Percentiles rank a stretch among this genome's conserved stretches.
phyloP scores from a whole-genome alignment of 768 basidiomycete genomes.

The Boletus reticuloceps region DNA sequence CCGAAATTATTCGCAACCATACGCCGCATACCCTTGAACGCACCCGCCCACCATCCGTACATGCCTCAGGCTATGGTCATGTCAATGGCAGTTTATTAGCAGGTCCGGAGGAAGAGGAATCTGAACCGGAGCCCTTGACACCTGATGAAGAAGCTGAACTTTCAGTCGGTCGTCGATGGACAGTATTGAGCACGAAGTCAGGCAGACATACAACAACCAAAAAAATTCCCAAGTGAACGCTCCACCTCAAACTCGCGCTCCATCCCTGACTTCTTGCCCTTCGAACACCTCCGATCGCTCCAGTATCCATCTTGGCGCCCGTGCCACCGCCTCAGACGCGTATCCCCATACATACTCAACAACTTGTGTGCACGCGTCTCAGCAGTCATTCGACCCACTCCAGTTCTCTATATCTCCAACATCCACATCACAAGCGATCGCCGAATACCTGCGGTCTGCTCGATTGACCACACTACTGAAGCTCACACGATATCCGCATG shows the following conservation, averaged over 20 bases:
- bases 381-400: constrained; percentile 24
- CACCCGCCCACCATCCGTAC: constrained; percentile 44
- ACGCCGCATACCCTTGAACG: constrained; percentile 57
- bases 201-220: constrained; percentile 65
- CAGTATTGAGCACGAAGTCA: constrained; percentile 82
- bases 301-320: constrained; percentile 37
- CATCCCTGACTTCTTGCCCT: constrained; percentile 26
- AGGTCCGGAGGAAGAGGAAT: constrained; percentile 52
- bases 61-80: constrained; percentile 47
- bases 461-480: constrained; percentile 79
- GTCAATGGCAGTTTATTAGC: constrained; percentile 44
- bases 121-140: constrained; percentile 46
- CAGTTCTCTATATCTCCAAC: constrained; percentile 46
- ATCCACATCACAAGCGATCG: constrained; percentile 67
- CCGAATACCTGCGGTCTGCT: constrained; percentile 83
- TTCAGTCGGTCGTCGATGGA: constrained; percentile 84
- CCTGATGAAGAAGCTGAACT: constrained; percentile 62
- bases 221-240: constrained; percentile 28
- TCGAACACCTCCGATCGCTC: constrained; percentile 57
- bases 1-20: constrained; percentile 81
- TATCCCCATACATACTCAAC: constrained; percentile 51
- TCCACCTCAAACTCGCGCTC: constrained; percentile 42
- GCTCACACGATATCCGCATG: constrained; percentile 78
- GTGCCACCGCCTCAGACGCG: constrained; percentile 43
- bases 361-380: constrained; percentile 20